These are phyloP conservation scores for apple (Malus domestica) DNA, from an alignment of 306 rosid species.

Conservation along the genomic window ASM211411v1 NC_041803.1:10695001-10695500, in stretches of 20 bases:
- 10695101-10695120: background rate
- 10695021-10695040: constrained; percentile 18
- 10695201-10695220: background rate
- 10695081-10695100: background rate
- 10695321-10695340: too few relatives aligned
- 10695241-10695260: background rate
- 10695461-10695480: background rate
- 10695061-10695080: background rate
- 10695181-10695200: background rate
- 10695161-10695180: background rate
- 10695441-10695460: too few relatives aligned
- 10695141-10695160: background rate
- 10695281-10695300: constrained; percentile 3
- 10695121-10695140: background rate
- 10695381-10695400: background rate
- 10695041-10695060: background rate
- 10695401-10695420: background rate
- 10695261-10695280: background rate
- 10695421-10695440: background rate
- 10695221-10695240: background rate
- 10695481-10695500: background rate
- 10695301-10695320: background rate
- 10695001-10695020: constrained; percentile 15
- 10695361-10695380: background rate
- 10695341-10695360: background rate